Conservation (phyloP, 345 rosid genomes). For the Lepidium africanum region DNA sequence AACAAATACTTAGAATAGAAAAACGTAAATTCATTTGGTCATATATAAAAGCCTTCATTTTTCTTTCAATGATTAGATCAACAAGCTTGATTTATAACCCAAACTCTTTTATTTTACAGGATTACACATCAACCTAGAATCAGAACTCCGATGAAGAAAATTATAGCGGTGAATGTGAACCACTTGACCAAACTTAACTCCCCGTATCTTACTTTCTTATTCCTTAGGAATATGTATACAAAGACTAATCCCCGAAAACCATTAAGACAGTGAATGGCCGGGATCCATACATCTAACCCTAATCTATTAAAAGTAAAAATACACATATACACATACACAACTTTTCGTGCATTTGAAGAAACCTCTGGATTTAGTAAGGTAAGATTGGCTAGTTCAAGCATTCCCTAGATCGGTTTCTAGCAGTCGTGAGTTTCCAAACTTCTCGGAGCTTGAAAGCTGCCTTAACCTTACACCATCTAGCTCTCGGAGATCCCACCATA, state of each 20-base stretch:
- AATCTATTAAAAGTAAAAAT: not conserved
- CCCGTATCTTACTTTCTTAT: too few relatives aligned
- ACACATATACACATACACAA: not conserved
- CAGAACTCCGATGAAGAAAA: too few relatives aligned
- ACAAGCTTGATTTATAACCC: too few relatives aligned
- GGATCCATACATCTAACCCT: constrained; percentile 11
- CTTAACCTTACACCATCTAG: constrained; percentile 64
- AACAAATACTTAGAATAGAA: not conserved
- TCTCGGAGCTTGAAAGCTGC: constrained; percentile 44
- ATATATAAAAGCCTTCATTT: not conserved
- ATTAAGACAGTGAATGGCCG: constrained; percentile 5
- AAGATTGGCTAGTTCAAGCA: not conserved
- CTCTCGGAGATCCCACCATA: constrained; percentile 32
- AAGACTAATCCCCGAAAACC: not conserved
- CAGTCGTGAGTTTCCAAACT: constrained; percentile 19
- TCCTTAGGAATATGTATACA: not conserved
- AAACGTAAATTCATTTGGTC: not conserved
- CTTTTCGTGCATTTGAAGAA: not conserved
- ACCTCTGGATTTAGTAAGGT: not conserved
- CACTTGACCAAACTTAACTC: too few relatives aligned
- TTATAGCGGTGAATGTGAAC: too few relatives aligned
- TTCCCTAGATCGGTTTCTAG: constrained; percentile 3
- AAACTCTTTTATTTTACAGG: too few relatives aligned
- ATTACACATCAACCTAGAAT: too few relatives aligned
- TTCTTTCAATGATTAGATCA: too few relatives aligned